A percentile compares a stretch with the other conserved stretches of the same genome.
These are phyloP conservation scores for Tricholomella constricta DNA, from an alignment of 768 basidiomycete species.

Conservation along the genomic window DNA sequence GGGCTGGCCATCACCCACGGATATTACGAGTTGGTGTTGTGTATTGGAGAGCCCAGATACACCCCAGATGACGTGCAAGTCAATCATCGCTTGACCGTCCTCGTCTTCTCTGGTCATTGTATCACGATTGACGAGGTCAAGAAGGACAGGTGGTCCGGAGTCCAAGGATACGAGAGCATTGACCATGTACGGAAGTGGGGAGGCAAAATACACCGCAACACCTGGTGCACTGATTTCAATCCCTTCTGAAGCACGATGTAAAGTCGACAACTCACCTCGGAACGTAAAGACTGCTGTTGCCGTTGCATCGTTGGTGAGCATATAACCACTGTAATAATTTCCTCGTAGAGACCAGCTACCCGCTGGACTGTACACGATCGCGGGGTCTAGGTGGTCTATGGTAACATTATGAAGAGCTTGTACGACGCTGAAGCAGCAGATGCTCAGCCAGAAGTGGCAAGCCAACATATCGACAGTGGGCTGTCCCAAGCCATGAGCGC, in stretches of 20 bases:
- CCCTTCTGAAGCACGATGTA: too few relatives aligned
- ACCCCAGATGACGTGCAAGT: slow-evolving; percentile 31
- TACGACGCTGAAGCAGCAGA: slow-evolving; percentile 6
- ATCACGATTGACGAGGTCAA: slow-evolving; percentile 38
- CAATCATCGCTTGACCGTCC: slow-evolving; percentile 36
- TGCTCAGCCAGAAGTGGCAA: slow-evolving; percentile 14
- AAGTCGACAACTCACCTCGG: too few relatives aligned
- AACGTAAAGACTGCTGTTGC: slow-evolving; percentile 43
- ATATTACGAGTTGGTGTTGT: slow-evolving; percentile 36
- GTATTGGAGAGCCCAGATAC: slow-evolving; percentile 31
- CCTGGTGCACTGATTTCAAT: too few relatives aligned
- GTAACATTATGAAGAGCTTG: slow-evolving; percentile 30
- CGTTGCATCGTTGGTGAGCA: slow-evolving; percentile 19
- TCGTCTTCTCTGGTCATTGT: slow-evolving; percentile 12
- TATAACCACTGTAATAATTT: slow-evolving; percentile 31
- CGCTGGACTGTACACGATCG: slow-evolving; percentile 32
- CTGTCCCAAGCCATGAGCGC: not conserved
- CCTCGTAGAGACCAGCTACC: slow-evolving; percentile 31
- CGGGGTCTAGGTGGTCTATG: slow-evolving; percentile 28
- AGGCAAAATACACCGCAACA: slow-evolving; percentile 41
- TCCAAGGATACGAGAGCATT: slow-evolving; percentile 40
- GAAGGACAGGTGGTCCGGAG: slow-evolving; percentile 25
- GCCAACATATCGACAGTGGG: not conserved
- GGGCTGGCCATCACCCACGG: slow-evolving; percentile 33
- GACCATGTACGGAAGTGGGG: slow-evolving; percentile 42